phyloP scores from a whole-genome alignment of 164 flowering plant species.

The Dillenia turbinata region DNA sequence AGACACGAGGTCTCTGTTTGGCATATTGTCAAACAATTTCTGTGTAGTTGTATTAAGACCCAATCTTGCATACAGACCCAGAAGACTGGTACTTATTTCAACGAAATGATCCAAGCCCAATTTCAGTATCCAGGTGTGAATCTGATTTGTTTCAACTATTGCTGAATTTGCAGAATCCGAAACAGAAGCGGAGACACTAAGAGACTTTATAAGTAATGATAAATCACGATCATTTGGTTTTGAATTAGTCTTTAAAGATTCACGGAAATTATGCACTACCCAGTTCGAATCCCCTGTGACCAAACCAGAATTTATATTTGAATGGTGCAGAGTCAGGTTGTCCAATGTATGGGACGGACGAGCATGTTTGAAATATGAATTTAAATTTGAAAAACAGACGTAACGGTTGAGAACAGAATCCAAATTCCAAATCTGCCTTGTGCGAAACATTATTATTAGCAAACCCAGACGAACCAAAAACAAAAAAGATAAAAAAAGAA shows the following conservation, averaged over 20 bases:
- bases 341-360: not conserved
- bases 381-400: not conserved
- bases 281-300: conserved; percentile 7
- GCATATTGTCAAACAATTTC: conserved; percentile 37
- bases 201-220: conserved; percentile 35
- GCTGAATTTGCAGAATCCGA: conserved; percentile 1
- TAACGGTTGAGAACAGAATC: not conserved
- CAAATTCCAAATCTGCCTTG: too few relatives aligned
- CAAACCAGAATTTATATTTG: conserved; percentile 17
- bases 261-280: conserved; percentile 19
- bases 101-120: conserved; percentile 23
- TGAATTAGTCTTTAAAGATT: conserved; percentile 15
- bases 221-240: conserved; percentile 34
- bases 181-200: conserved; percentile 5
- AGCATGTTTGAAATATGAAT: not conserved
- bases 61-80: conserved; percentile 18
- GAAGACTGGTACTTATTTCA: conserved; percentile 28
- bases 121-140: conserved; percentile 29
- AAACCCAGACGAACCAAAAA: too few relatives aligned
- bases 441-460: too few relatives aligned
- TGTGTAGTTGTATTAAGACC: conserved; percentile 13
- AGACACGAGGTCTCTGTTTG: conserved; percentile 32
- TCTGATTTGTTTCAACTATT: conserved; percentile 20
- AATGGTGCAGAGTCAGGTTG: not conserved
- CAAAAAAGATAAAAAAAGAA: too few relatives aligned